Conservation (phyloP, 2,329 filamentous ascomycete genomes). For the Colletotrichum plurivorum region DNA sequence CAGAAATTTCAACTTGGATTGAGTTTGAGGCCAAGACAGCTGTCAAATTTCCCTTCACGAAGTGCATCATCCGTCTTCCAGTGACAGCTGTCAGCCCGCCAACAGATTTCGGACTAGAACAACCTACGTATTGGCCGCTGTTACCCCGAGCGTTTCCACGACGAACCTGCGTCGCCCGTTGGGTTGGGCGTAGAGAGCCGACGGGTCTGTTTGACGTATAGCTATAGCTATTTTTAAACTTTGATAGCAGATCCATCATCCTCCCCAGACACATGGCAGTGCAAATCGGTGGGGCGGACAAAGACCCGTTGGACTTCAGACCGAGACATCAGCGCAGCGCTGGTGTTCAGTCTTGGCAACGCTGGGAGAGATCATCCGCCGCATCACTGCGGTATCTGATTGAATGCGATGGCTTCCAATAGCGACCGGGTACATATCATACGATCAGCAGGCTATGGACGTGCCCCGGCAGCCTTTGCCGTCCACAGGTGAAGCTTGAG, state of each 20-base stretch:
- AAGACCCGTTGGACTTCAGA: slow-evolving; percentile 3
- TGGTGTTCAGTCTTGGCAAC: background rate
- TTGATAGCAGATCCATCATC: background rate
- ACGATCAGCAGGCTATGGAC: background rate
- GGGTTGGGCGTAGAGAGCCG: background rate
- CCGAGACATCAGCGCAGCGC: background rate
- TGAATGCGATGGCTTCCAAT: background rate
- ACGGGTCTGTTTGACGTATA: slow-evolving; percentile 15
- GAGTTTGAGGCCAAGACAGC: background rate
- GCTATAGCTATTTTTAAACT: slow-evolving; percentile 30
- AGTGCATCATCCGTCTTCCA: background rate
- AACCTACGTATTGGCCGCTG: background rate
- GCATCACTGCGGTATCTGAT: background rate
- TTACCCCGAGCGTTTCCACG: slow-evolving; percentile 3
- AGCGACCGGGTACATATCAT: background rate
- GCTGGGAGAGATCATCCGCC: background rate
- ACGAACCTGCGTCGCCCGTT: background rate
- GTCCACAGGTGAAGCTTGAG: slow-evolving; percentile 13
- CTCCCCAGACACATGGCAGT: slow-evolving; percentile 24
- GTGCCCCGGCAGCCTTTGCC: slow-evolving; percentile 7
- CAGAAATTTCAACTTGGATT: background rate
- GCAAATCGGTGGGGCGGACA: background rate
- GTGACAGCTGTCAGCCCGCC: slow-evolving; percentile 10
- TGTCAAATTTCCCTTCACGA: slow-evolving; percentile 1
- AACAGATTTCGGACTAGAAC: slow-evolving; percentile 11